Conservation (phyloP, 2,329 filamentous ascomycete genomes). For the Magnaporthales sp. region DNA sequence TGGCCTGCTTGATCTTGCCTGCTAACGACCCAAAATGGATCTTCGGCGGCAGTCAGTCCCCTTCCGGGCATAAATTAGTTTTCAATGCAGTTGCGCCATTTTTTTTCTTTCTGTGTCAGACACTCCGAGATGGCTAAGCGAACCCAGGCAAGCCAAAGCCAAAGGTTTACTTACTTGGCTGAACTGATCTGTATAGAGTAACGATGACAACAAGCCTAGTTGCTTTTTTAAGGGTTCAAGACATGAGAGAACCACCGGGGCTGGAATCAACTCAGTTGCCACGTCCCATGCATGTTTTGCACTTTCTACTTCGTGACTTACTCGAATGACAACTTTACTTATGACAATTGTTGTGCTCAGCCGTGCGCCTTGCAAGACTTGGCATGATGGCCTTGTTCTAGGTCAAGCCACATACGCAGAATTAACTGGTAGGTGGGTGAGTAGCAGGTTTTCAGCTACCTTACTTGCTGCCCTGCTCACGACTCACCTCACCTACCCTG, state of each 20-base stretch:
- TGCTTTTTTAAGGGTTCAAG: neutral
- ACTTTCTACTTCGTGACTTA: neutral
- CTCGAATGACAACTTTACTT: neutral
- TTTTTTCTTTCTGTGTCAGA: neutral
- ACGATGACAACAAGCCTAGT: neutral
- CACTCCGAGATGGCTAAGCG: neutral
- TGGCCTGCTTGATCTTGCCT: neutral
- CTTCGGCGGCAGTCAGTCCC: neutral
- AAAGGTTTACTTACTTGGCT: neutral
- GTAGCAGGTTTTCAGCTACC: too few species aligned
- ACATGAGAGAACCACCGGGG: too few species aligned
- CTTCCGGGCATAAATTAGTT: neutral
- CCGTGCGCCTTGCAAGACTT: neutral
- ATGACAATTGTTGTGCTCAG: neutral
- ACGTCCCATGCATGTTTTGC: neutral
- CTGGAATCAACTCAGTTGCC: neutral
- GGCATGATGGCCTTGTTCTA: neutral
- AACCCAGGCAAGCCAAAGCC: neutral
- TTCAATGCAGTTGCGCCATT: neutral
- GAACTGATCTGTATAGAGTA: neutral
- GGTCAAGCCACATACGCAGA: too few species aligned
- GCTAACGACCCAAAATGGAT: neutral
- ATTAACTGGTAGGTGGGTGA: too few species aligned
- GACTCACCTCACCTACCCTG: neutral
- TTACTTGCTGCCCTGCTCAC: too few species aligned